Evolutionary conservation across 805 yeast genomes (phyloP).

Genomic region (Metschnikowia noctiluminum): DNA sequence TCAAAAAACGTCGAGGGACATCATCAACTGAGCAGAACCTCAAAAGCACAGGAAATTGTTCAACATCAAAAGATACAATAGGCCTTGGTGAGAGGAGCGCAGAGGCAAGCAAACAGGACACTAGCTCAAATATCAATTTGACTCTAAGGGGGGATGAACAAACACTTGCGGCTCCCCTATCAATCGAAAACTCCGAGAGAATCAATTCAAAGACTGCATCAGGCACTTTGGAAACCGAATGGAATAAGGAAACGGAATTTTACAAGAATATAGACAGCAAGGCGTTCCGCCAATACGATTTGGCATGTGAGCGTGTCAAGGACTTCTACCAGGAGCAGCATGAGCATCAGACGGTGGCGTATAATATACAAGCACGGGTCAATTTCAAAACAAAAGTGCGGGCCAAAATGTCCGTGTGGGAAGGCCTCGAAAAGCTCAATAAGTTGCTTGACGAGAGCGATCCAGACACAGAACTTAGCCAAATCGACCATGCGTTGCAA

Average conservation of each 20-base stretch:
- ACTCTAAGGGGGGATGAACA: too few species aligned
- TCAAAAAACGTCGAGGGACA: not conserved
- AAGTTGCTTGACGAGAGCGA: constrained; percentile 66
- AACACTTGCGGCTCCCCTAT: too few species aligned
- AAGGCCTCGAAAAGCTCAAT: constrained; percentile 59
- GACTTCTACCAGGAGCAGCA: constrained; percentile 67
- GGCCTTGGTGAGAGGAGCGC: too few species aligned
- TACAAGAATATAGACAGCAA: constrained; percentile 35
- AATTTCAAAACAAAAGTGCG: constrained; percentile 66
- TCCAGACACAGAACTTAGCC: constrained; percentile 72
- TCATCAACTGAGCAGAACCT: too few species aligned
- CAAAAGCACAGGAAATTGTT: too few species aligned
- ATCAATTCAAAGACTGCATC: not conserved
- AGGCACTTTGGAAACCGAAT: not conserved
- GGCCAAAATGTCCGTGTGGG: constrained; percentile 71
- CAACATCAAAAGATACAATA: too few species aligned
- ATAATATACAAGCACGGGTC: constrained; percentile 66
- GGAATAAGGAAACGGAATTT: constrained; percentile 27
- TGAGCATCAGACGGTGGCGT: constrained; percentile 66
- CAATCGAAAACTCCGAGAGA: constrained; percentile 3
- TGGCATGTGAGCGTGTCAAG: constrained; percentile 66
- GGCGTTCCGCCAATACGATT: constrained; percentile 60
- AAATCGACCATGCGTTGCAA: constrained; percentile 71
- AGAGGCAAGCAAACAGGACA: too few species aligned
- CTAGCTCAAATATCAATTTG: too few species aligned